Evolutionary conservation across 768 basidiomycete species (phyloP), one percentile per base, ranked within the genome.

Genomic region (Neoboletus subvelutipes): DNA sequence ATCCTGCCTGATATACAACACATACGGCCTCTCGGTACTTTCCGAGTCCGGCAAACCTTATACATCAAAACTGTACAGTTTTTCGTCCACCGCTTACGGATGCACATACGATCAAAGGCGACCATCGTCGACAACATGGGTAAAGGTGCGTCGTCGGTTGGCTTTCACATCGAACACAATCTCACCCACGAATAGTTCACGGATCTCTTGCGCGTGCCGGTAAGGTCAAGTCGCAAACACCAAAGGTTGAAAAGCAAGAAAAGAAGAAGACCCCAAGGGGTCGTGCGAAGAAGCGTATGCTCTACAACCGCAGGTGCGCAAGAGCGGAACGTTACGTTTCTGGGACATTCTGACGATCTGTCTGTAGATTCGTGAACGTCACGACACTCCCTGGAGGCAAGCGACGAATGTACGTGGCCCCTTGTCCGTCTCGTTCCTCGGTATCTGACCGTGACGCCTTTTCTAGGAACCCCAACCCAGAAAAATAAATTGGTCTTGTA

Each of bases 131-230:
- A 79, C 79, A 85, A 80, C 62, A 88, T 88, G 86, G 86, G 86
- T 77, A 85, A 88, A 85, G 86, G 86, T 86, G 59, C 50, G 61
- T 67, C 62, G 37, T 56, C 48, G 43, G 17, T 53, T 42, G 52
- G 46, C 39, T 42, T 33, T 46, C 28, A 31, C 52, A 41, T 55
- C 56, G 50, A 45, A 48, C 34, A 20, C 28, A 28, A 28, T 28
- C 28, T 28, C 28, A 28, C 5, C 28, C 28, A n/a, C n/a, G n/a
- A n/a, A n/a, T n/a, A 94, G 94, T 96, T 80, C 94, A 98, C 90
- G 94, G 94, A 76, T 98, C 94, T 75, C 94, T 96, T 80, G 94
- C 94, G 80, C 94, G n/a, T n/a, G 94, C 94, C 75, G 95, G 95
- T 76, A 98, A 98, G 86, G 96, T 98, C 83, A 97, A 94, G 29